Conservation (phyloP, 805 yeast species). For the Metschnikowia matae region DNA sequence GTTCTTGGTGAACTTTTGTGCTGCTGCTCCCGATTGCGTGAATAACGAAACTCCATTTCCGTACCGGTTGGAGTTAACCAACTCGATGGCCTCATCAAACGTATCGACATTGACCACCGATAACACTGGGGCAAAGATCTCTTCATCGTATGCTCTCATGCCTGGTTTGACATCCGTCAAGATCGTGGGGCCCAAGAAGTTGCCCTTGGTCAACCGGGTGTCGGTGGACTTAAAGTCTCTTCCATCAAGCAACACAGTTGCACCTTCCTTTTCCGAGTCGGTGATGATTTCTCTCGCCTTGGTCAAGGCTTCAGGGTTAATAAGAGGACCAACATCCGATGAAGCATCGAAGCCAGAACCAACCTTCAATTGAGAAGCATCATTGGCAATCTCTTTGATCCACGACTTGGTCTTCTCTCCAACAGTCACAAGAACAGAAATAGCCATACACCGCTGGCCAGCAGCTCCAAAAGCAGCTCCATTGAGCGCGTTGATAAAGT, state of each 20-base stretch:
- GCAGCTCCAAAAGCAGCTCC: constrained; percentile 85
- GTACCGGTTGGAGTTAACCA: constrained; percentile 54
- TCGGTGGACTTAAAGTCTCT: constrained; percentile 42
- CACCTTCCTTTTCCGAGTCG: constrained; percentile 57
- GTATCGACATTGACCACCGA: constrained; percentile 58
- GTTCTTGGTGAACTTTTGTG: constrained; percentile 63
- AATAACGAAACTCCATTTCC: constrained; percentile 73
- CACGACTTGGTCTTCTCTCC: constrained; percentile 57
- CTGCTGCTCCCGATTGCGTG: constrained; percentile 66
- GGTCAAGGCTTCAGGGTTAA: constrained; percentile 53
- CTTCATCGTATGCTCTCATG: constrained; percentile 69
- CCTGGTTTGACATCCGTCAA: constrained; percentile 60
- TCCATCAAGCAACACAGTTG: constrained; percentile 60
- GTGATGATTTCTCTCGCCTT: constrained; percentile 55
- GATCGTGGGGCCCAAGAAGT: constrained; percentile 71
- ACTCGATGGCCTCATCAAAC: constrained; percentile 62
- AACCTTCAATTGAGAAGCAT: constrained; percentile 54
- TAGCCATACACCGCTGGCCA: constrained; percentile 81
- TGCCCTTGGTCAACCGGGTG: constrained; percentile 46
- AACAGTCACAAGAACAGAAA: constrained; percentile 68
- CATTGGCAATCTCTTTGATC: constrained; percentile 55
- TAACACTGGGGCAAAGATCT: constrained; percentile 74
- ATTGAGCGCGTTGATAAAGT: constrained; percentile 59
- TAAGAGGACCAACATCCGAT: constrained; percentile 72
- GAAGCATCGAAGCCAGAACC: constrained; percentile 62